phyloP scores from a whole-genome alignment of 306 rosid genomes.

The Citrullus colocynthis region DNA sequence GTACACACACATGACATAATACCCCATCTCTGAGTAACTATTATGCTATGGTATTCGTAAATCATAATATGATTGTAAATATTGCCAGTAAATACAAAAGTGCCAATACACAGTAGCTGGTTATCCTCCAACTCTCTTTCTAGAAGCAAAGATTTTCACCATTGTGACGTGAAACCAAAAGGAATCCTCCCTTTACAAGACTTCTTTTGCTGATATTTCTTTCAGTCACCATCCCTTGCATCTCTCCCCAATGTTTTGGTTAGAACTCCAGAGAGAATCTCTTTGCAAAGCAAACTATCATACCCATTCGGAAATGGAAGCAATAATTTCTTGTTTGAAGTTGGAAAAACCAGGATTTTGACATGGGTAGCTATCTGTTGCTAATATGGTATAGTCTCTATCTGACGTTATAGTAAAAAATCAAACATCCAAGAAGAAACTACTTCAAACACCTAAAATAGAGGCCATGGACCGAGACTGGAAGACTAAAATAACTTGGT shows the following conservation, averaged over 20 bases:
- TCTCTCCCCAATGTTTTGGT: background rate
- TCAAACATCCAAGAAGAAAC: background rate
- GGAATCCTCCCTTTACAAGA: background rate
- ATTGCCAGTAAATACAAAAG: background rate
- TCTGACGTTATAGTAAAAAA: background rate
- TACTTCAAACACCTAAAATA: background rate
- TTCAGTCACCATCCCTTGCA: background rate
- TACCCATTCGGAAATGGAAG: background rate
- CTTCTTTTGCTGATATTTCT: background rate
- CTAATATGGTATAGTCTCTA: background rate
- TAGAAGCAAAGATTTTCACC: background rate
- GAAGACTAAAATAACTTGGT: background rate
- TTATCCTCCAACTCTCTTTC: background rate
- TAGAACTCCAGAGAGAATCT: background rate
- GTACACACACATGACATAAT: background rate
- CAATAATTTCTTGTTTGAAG: background rate
- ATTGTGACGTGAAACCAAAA: background rate
- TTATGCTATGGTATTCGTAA: background rate
- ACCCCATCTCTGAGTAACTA: background rate
- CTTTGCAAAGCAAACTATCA: background rate
- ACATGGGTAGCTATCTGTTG: background rate
- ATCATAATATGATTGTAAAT: background rate
- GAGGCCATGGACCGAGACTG: background rate
- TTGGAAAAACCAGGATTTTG: background rate
- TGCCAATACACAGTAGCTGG: background rate